phyloP scores from a whole-genome alignment of 1,284 basidiomycete species.

The Ustilago crameri region DNA sequence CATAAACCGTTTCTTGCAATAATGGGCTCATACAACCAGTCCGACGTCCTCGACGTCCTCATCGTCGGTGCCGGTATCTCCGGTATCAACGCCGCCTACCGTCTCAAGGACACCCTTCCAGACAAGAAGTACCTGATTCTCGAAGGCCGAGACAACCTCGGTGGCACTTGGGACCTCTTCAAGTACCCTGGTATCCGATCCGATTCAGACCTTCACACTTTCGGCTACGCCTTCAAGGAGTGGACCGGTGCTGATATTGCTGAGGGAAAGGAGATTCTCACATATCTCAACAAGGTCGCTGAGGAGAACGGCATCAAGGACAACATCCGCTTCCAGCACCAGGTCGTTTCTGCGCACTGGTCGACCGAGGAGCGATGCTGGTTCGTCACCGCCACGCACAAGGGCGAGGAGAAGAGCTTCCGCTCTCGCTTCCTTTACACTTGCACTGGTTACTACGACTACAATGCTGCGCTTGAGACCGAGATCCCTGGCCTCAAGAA shows the following conservation, averaged over 20 bases:
- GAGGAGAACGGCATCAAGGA: conserved; percentile 59
- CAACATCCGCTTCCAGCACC: conserved; percentile 51
- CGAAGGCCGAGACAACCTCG: conserved; percentile 48
- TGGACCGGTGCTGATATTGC: conserved; percentile 61
- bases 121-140: conserved; percentile 56
- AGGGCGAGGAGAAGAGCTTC: conserved; percentile 38
- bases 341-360: conserved; percentile 47
- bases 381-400: conserved; percentile 42
- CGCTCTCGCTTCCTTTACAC: conserved; percentile 53
- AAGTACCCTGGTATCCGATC: conserved; percentile 56
- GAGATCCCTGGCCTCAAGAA: conserved; percentile 61
- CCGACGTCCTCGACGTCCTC: conserved; percentile 54
- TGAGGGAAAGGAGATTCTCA: conserved; percentile 55
- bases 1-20: too few relatives aligned
- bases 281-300: conserved; percentile 60
- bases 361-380: conserved; percentile 52
- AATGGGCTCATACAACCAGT: conserved; percentile 48
- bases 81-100: conserved; percentile 66
- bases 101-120: conserved; percentile 50
- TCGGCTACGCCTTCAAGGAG: conserved; percentile 54
- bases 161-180: conserved; percentile 64
- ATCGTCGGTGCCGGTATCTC: conserved; percentile 66
- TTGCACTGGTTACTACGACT: conserved; percentile 65
- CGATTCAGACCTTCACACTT: conserved; percentile 49
- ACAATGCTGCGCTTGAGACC: conserved; percentile 55